These are phyloP conservation scores for Solanum microdontum DNA, from an alignment of 257 asterid species.

Conservation along the genomic window DNA sequence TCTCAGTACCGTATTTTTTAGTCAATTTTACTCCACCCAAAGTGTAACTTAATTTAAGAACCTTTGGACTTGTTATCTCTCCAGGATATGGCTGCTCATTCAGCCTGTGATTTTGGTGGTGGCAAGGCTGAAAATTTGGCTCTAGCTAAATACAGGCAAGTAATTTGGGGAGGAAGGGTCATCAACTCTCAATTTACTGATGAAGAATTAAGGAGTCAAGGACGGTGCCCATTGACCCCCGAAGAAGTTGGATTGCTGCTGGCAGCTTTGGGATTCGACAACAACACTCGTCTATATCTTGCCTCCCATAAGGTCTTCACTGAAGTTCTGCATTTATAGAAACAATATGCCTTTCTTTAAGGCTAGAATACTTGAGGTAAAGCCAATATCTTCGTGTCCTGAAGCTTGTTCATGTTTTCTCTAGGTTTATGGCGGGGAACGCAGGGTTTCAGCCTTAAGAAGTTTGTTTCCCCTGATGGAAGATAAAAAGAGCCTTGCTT, in stretches of 20 bases:
- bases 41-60: background rate
- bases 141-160: slow-evolving; percentile 89
- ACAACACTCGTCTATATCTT: slow-evolving; percentile 75
- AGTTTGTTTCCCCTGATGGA: slow-evolving; percentile 84
- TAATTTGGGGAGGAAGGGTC: slow-evolving; percentile 96
- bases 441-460: slow-evolving; percentile 64
- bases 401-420: background rate
- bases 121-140: slow-evolving; percentile 96
- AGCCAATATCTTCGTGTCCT: background rate
- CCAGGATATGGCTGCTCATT: slow-evolving; percentile 99
- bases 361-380: background rate
- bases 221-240: slow-evolving; percentile 95
- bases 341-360: background rate
- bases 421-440: slow-evolving; percentile 95
- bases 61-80: background rate
- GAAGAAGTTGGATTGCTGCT: slow-evolving; percentile 94
- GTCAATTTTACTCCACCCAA: background rate
- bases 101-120: slow-evolving; percentile 99
- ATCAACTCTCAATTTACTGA: slow-evolving; percentile 91
- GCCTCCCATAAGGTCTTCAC: slow-evolving; percentile 85
- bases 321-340: background rate
- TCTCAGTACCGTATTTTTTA: background rate
- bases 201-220: slow-evolving; percentile 94
- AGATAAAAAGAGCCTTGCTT: slow-evolving; percentile 83
- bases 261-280: slow-evolving; percentile 95